Evolutionary conservation across 164 flowering plant genomes (phyloP), one percentile per base, ranked within the genome.

Genomic region (Kingdonia uniflora): DNA sequence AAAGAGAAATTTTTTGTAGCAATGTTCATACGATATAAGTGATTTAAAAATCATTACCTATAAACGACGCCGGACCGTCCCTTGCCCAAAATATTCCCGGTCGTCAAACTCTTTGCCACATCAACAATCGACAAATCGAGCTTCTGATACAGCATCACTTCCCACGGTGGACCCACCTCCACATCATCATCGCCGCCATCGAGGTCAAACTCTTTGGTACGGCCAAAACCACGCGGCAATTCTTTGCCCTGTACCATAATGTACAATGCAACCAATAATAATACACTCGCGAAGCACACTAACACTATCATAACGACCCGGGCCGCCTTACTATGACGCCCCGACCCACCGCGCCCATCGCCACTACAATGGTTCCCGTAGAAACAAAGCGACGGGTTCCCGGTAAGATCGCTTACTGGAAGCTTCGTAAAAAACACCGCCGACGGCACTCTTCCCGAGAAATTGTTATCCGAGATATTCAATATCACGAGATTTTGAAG

Each of bases 141-240:
- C 35, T 87, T 87, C 52, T 87, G 92, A 71, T 72, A 87, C 51
- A 81, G 60, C 19, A 83, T 84, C 45, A 84, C 70, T 60, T 87
- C 88, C 95, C 95, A 84, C 0, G 84, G 87, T 19, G 82, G 86
- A 12, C 77, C 76, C 76, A 82, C 22, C 43, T 79, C 89, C 64
- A 70, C 71, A 12, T 71, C 77, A 15, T 53, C 55, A 17, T 51
- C 52, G 1, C 66, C 77, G 14, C 52, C 52, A 29, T 8, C 35
- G 8, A 29, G 35, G 8, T 29, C 35, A 29, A 29, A 29, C 35
- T 29, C 35, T 29, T 29, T 29, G 35, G 35, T 8, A 3, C 4
- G 35, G 8, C 35, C 35, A 29, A 29, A 29, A 4, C 8, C 8
- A 29, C 35, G 4, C 8, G 35, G 35, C 8, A 29, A 29, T 4